phyloP scores from a whole-genome alignment of 306 rosid genomes.

The Rosa persica region DNA sequence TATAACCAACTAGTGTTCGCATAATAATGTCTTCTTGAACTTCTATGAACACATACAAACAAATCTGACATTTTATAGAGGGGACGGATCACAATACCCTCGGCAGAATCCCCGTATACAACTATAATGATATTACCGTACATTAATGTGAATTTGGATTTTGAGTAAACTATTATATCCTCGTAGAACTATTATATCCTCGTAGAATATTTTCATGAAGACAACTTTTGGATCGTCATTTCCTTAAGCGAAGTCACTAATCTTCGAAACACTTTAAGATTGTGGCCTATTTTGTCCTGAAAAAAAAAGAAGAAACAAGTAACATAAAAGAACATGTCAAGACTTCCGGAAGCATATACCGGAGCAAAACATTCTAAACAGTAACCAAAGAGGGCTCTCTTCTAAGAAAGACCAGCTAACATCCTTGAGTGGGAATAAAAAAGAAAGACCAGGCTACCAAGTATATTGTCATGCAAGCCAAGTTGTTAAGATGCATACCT shows the following conservation, averaged over 20 bases:
- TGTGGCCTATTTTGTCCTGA: conserved; percentile 85
- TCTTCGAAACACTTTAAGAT: conserved; percentile 77
- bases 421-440: background rate
- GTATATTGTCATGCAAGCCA: background rate
- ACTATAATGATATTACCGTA: background rate
- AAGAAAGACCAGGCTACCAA: background rate
- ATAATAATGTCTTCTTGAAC: conserved; percentile 22
- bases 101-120: conserved; percentile 19
- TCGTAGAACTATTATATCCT: background rate
- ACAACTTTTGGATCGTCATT: conserved; percentile 56
- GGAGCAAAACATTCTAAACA: background rate
- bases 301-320: conserved; percentile 17
- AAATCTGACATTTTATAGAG: too few relatives aligned
- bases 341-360: too few relatives aligned
- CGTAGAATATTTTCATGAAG: conserved; percentile 32
- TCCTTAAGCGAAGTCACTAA: conserved; percentile 81
- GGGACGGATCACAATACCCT: background rate
- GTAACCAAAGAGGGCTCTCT: background rate
- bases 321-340: background rate
- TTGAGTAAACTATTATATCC: background rate
- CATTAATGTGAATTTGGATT: background rate
- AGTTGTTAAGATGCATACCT: conserved; percentile 47
- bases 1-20: conserved; percentile 30
- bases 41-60: background rate
- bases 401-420: too few relatives aligned